Conservation (phyloP, 805 yeast genomes). For the Ogataea siamensis region DNA sequence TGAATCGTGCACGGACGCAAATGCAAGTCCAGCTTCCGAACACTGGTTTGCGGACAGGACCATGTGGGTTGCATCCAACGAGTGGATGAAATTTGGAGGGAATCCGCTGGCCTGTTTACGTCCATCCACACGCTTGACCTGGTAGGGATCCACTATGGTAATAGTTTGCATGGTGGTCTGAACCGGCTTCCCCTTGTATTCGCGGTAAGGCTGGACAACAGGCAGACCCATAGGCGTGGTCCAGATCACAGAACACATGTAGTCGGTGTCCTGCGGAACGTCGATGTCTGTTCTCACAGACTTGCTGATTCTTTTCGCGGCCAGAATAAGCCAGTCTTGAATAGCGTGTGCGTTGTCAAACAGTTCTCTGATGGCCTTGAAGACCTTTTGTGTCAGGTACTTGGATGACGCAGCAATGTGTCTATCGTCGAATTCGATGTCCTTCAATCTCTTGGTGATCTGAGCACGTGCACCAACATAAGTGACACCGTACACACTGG, state of each 20-base stretch:
- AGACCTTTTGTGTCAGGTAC: slow-evolving; percentile 75
- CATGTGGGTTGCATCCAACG: slow-evolving; percentile 97
- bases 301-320: slow-evolving; percentile 77
- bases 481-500: slow-evolving; percentile 96
- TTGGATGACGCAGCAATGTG: slow-evolving; percentile 42
- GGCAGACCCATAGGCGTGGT: slow-evolving; percentile 95
- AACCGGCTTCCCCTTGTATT: slow-evolving; percentile 59
- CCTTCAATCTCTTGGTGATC: slow-evolving; percentile 72
- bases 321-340: slow-evolving; percentile 93
- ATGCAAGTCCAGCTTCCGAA: slow-evolving; percentile 58
- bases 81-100: slow-evolving; percentile 94
- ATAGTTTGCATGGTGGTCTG: slow-evolving; percentile 85
- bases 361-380: slow-evolving; percentile 78
- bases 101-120: slow-evolving; percentile 90
- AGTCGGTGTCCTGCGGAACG: slow-evolving; percentile 53
- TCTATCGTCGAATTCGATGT: slow-evolving; percentile 44
- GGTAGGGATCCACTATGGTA: slow-evolving; percentile 85
- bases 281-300: slow-evolving; percentile 69
- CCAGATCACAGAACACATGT: slow-evolving; percentile 92
- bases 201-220: slow-evolving; percentile 94
- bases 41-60: slow-evolving; percentile 81
- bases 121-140: slow-evolving; percentile 75
- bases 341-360: slow-evolving; percentile 91
- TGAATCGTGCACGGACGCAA: slow-evolving; percentile 97
- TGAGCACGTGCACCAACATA: slow-evolving; percentile 90